Percentiles rank a stretch among this genome's conserved stretches.
Evolutionary conservation across 306 rosid species (phyloP).

Genomic region (Urtica urens): DNA sequence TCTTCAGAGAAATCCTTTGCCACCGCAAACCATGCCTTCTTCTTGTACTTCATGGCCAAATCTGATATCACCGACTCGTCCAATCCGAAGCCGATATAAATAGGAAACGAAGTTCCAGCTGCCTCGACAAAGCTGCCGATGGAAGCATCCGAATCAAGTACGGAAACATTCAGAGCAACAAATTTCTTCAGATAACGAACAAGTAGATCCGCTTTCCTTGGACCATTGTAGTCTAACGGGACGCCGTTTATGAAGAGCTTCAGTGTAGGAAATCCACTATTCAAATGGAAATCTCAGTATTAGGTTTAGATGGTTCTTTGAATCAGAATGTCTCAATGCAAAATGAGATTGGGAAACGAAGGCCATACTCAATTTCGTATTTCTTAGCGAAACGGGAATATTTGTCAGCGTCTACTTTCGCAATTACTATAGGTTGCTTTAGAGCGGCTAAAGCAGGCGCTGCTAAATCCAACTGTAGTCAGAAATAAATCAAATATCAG

Average conservation of each 20-base stretch:
- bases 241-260: constrained; percentile 31
- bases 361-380: constrained; percentile 53
- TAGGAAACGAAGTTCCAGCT: constrained; percentile 65
- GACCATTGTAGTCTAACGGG: constrained; percentile 70
- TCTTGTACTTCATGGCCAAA: constrained; percentile 59
- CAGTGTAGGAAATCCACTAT: constrained; percentile 50
- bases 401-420: constrained; percentile 85
- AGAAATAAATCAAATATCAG: not conserved
- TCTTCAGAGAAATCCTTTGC: constrained; percentile 89
- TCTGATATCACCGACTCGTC: constrained; percentile 41
- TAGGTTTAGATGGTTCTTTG: not conserved
- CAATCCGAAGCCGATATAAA: constrained; percentile 80
- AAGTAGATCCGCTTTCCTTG: constrained; percentile 77
- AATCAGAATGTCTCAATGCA: not conserved
- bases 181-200: constrained; percentile 80
- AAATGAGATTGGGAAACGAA: not conserved
- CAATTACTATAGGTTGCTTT: constrained; percentile 67
- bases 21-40: constrained; percentile 91
- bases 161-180: constrained; percentile 70
- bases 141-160: constrained; percentile 80
- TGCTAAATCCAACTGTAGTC: constrained; percentile 74
- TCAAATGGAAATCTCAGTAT: constrained; percentile 8
- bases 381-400: constrained; percentile 49
- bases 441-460: constrained; percentile 69
- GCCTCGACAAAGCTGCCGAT: constrained; percentile 49